Conservation (phyloP, 1,139 yeast species). For the Suhomyces maxii region DNA sequence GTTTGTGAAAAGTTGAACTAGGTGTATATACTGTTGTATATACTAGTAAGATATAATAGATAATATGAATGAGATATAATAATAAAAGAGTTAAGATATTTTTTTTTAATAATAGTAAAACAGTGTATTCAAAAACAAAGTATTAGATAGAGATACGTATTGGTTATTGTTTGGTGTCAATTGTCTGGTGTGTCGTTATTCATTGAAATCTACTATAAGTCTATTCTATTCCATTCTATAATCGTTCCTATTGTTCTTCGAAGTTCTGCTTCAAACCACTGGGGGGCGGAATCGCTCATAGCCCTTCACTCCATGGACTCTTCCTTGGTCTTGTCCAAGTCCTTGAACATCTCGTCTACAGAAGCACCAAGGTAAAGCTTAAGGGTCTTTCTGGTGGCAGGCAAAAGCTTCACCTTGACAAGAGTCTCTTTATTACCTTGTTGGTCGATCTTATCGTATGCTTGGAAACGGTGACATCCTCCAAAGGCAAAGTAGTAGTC, state of each 20-base stretch:
- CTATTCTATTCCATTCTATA: neutral
- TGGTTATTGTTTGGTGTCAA: too few species aligned
- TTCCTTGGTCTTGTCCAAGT: slow-evolving; percentile 7
- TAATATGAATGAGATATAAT: neutral
- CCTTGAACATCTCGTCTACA: slow-evolving; percentile 54
- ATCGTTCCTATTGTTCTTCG: neutral
- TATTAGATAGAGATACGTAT: too few species aligned
- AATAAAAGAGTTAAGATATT: too few species aligned
- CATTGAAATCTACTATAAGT: neutral
- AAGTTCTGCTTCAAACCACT: too few species aligned
- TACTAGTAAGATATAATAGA: neutral
- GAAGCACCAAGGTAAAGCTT: slow-evolving; percentile 65
- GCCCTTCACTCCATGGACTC: neutral
- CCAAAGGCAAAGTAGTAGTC: slow-evolving; percentile 77
- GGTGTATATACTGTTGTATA: too few species aligned
- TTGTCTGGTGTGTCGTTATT: too few species aligned
- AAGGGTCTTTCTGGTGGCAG: slow-evolving; percentile 65
- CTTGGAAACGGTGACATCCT: slow-evolving; percentile 83
- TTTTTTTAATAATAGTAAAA: too few species aligned
- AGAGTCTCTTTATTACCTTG: slow-evolving; percentile 32
- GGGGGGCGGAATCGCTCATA: too few species aligned
- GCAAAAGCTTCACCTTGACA: slow-evolving; percentile 65
- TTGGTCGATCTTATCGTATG: slow-evolving; percentile 52
- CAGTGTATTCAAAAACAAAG: too few species aligned
- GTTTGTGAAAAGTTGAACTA: too few species aligned